Evolutionary conservation across 148 eudicot species (phyloP), one percentile per base, ranked within the genome.

Genomic region (Cornus florida): DNA sequence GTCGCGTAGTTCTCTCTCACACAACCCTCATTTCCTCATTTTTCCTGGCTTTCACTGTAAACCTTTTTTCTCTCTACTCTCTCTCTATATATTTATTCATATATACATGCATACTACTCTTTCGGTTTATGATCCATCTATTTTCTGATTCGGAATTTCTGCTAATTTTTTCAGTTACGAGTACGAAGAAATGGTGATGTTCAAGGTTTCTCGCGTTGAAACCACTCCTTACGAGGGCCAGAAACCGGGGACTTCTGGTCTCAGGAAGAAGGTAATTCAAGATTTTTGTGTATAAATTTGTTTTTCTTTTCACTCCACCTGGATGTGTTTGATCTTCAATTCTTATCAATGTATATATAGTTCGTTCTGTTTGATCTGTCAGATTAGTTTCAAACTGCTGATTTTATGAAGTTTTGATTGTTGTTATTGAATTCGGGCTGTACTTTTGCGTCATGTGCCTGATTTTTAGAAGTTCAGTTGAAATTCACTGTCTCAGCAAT

Each of bases 161-260:
- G 69, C 65, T 31, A 48, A 35, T 38, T 2, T 31, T 56, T 74
- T 74, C 35, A 53, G 2, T 31, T 20, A 0, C 4, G 11, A 62
- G n/a, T 2, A 38, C 9, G 35, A 56, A 28, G 33, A 69, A 84
- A 94, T 94, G 98, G 92, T 80, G 89, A 65, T 67, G 71, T 94
- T 94, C 89, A 91, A 82, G 76, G 92, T 94, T 78, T 71, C 84
- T 79, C 91, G 90, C 31, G 88, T 94, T 13, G 80, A 79, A 48
- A 90, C 97, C 23, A 86, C 74, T 48, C 98, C 98, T 28, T 85
- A 76, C 78, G 94, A 92, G 71, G 98, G 92, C 78, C 98, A 94
- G 75, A 94, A 94, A 72, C 98, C 98, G 0, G 98, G 98, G 22
- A 94, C 98, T 53, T 94, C 98, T 60, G 98, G 98, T 79, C 91